Percentiles rank a stretch among this genome's conserved stretches.
Evolutionary conservation across 1,284 basidiomycete genomes (phyloP).

Genomic region (Irpex sp.): DNA sequence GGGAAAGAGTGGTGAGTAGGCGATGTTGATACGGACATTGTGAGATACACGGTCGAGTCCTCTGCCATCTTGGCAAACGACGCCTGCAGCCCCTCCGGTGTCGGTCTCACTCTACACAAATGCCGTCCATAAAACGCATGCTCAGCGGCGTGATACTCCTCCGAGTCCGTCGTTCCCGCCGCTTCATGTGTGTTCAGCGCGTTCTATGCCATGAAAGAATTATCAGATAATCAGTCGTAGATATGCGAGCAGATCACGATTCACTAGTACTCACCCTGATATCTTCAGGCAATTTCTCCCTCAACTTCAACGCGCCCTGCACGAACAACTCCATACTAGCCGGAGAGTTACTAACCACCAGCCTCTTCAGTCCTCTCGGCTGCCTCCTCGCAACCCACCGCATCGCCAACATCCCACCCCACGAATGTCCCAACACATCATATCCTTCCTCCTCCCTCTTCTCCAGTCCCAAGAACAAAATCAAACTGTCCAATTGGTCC

Average conservation of each 20-base stretch:
- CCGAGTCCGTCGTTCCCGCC: slow-evolving; percentile 21
- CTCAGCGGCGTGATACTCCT: slow-evolving; percentile 26
- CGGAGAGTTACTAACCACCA: slow-evolving; percentile 27
- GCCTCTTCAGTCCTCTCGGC: slow-evolving; percentile 27
- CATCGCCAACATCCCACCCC: slow-evolving; percentile 31
- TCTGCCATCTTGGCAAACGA: slow-evolving; percentile 12
- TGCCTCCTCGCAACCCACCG: slow-evolving; percentile 21
- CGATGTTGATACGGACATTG: slow-evolving; percentile 4
- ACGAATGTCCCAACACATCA: slow-evolving; percentile 33
- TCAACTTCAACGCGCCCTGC: slow-evolving; percentile 17
- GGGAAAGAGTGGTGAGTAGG: too few relatives aligned
- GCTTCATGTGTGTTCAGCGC: slow-evolving; percentile 18
- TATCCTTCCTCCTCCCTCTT: slow-evolving; percentile 15
- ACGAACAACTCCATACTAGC: slow-evolving; percentile 26
- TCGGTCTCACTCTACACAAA: slow-evolving; percentile 23
- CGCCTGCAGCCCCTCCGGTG: slow-evolving; percentile 18
- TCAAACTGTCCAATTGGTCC: slow-evolving; percentile 30
- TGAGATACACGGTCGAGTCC: slow-evolving; percentile 12
- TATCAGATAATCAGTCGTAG: not conserved
- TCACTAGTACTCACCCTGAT: slow-evolving; percentile 20
- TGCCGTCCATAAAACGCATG: slow-evolving; percentile 22
- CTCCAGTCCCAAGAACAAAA: slow-evolving; percentile 24
- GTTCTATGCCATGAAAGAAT: not conserved
- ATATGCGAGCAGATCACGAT: not conserved
- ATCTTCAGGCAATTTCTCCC: slow-evolving; percentile 22